Base-by-base conservation (phyloP, 2,329 filamentous ascomycete species). In the Penicillium sp. region DNA sequence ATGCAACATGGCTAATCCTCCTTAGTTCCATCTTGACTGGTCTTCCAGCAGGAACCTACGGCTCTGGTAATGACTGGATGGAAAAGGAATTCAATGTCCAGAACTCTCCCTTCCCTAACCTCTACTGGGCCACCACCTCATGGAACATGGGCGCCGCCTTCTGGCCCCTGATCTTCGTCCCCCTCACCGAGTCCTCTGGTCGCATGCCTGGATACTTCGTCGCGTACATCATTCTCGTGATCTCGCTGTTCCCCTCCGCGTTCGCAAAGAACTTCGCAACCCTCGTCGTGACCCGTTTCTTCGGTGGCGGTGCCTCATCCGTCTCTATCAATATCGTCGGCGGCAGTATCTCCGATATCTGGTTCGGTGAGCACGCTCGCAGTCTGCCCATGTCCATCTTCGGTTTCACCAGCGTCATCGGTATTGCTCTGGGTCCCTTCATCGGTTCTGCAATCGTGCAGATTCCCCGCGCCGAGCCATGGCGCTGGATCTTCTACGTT, bases 191-290 rank as follows among this genome's bases (percentile, higher is more conserved):
- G 56, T 68, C 71, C 14, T 74, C 72, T 41, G 75, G 75, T 8
- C 72, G 77, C 4, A 69, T 75, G 62, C 72, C 72, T 8, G 76
- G 75, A 6, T 78, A 78, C 47, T 66, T 78, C 31, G 71, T 71
- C 5, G 64, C 75, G 4, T 77, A 77, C 51, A 65, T 72, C 13
- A 62, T 73, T 21, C 61, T 79, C 18, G 70, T 77, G 18, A 62
- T 76, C 18, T 76, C 75, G 32, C 62, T 77, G 10, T 70, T 79
- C 32, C 71, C 72, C 2, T 76, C 75, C 22, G 75, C 73, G 0
- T 65, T 78, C 22, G 75, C 77, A 4, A 64, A 70, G 7, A 79
- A 79, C 53, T 78, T 76, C 48, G 75, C 76, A 1, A 78, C 76
- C 0, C 56, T 79, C 5, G 69, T 79, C 4, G 67, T 77, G 0